Base-by-base conservation (phyloP, 192 early-diverging fungal genomes). In the Allomyces macrogynus region DNA sequence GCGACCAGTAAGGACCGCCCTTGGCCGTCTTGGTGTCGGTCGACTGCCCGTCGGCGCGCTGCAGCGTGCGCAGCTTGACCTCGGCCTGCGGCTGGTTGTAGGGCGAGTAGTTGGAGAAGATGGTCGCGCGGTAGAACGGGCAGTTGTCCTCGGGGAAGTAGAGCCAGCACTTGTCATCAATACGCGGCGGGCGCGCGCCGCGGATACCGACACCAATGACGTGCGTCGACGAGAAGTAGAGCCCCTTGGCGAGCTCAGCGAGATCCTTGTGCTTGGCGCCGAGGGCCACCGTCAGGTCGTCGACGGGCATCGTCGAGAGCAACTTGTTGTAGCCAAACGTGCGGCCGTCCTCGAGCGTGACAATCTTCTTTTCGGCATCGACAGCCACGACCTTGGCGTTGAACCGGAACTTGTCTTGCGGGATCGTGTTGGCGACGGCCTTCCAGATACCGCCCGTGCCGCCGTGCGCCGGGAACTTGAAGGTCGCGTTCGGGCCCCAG, bases 101-200 rank as follows among this genome's bases (percentile, higher is more conserved):
- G n/a, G 64, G 65, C 25, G 72, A 68, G 66, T 73, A 73, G 68
- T 73, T 73, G 57, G 72, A 73, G 60, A 73, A 73, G 25, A 73
- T 65, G 25, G 72, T 73, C 26, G 72, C 72, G 20, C 72, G 62
- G 65, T 73, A 73, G 66, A 73, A 73, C 11, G 65, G 65, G 22
- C 60, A 66, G 61, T 73, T 54, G 23, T 57, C 49, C 57, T 73
- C 72, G 5, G 72, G 72, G 60, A 73, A 73, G 67, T 73, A 73
- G n/a, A 73, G 63, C 72, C 72, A 73, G 63, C 72, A 73, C 49
- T 69, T 70, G 64, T 69, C 72, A 43, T 61, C 72, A 42, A 73
- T 73, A 23, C 66, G 64, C 23, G 65, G 64, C 43, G 72, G 72
- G 5, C 68, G 62, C 26, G 43, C 61, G 24, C 72, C 72, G 11